phyloP scores from a whole-genome alignment of 1,284 basidiomycete genomes.

The Cutaneotrichosporon mucoides region DNA sequence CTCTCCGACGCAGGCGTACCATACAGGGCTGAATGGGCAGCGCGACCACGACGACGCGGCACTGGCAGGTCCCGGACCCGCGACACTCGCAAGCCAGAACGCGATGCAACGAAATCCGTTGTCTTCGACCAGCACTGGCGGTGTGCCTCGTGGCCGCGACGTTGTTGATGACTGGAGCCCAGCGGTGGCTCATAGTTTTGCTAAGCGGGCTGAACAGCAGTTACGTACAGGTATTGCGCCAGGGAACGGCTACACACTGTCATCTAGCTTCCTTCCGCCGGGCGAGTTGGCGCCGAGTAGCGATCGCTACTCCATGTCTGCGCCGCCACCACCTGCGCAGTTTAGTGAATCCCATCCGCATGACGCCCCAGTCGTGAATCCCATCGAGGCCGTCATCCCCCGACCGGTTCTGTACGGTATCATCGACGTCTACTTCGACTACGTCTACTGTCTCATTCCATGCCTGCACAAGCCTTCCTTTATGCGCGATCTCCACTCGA shows the following conservation, averaged over 20 bases:
- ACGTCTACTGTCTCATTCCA: conserved; percentile 76
- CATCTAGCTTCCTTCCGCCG: background rate
- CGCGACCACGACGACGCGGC: background rate
- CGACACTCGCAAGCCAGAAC: conserved; percentile 21
- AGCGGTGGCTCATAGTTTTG: no score
- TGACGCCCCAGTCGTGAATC: conserved; percentile 20
- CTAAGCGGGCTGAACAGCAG: no score
- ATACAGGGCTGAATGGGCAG: background rate
- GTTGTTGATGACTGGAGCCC: no score
- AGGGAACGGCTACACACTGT: conserved; percentile 2
- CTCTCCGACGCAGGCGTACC: background rate
- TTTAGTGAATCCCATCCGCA: background rate
- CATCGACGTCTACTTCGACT: conserved; percentile 80
- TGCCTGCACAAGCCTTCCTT: conserved; percentile 61
- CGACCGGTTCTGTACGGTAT: conserved; percentile 50
- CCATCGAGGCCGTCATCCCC: conserved; percentile 40
- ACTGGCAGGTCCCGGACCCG: conserved; percentile 18
- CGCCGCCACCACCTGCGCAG: no score
- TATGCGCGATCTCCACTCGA: conserved; percentile 71
- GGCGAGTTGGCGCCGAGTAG: background rate
- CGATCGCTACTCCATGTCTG: no score
- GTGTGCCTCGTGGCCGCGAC: no score
- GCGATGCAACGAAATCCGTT: conserved; percentile 1
- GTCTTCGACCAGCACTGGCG: background rate
- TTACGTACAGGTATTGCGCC: background rate